Percentiles rank a stretch among this genome's conserved stretches.
Conservation (phyloP, 2,329 filamentous ascomycete genomes). For the Diaporthe destruens region DNA sequence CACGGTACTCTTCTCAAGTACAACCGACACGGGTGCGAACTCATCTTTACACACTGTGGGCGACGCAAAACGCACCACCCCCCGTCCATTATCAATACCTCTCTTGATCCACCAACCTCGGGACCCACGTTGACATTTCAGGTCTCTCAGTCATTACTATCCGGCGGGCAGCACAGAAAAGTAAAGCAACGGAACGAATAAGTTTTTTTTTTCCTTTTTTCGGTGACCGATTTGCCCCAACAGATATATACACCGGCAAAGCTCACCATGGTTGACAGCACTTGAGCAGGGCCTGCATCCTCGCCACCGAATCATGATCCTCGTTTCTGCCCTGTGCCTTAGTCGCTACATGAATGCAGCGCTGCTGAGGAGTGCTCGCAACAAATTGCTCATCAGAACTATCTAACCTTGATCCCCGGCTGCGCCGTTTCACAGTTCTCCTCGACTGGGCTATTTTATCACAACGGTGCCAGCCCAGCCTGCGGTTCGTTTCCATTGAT, state of each 20-base stretch:
- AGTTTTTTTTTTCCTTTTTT: too few species aligned
- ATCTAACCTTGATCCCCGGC: neutral
- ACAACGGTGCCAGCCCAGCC: neutral
- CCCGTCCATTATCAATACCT: conserved; percentile 23
- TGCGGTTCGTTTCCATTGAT: neutral
- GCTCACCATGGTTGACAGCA: neutral
- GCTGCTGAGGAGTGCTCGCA: neutral
- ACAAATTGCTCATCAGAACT: neutral
- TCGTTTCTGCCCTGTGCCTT: neutral
- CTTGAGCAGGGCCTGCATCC: neutral
- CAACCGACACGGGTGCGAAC: neutral
- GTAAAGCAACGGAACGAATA: neutral
- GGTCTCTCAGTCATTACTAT: neutral
- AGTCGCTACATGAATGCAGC: neutral
- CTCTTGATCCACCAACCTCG: conserved; percentile 25
- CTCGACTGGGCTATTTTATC: neutral
- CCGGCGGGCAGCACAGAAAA: neutral
- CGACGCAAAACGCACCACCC: conserved; percentile 5
- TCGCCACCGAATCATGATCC: neutral
- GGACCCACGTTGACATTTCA: conserved; percentile 1
- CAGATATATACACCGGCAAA: conserved; percentile 1
- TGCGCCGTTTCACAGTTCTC: neutral
- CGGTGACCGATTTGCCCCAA: too few species aligned
- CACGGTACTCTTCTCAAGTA: conserved; percentile 29
- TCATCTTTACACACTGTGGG: conserved; percentile 10